Evolutionary conservation across 306 rosid species (phyloP), one percentile per base, ranked within the genome.

Genomic region (Cucumis hystrix): DNA sequence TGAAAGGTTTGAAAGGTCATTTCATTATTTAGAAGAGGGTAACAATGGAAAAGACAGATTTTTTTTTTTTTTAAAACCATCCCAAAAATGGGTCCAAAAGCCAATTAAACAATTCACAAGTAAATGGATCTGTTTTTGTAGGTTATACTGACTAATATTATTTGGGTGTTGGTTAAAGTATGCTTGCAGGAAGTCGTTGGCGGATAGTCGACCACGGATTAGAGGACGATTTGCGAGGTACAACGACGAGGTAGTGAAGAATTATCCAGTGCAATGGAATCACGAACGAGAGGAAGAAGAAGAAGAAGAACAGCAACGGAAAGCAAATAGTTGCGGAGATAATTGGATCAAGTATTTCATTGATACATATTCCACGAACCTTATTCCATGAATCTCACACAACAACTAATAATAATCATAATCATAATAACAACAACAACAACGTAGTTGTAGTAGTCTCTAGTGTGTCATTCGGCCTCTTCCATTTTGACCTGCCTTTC

Each of bases 141-240:
- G 2, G 5, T 49, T 72, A 66, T 7, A 8, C 15, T 66, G 11
- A 15, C 40, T 69, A 45, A 70, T 70, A 75, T 37, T 75, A 39
- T 21, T 0, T 75, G 62, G 21, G 20, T 39, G 11, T 28, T 21
- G 21, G 30, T 71, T 75, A 37, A n/a, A 95, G 97, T 95, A 95
- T 81, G 93, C 90, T 41, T 95, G 99, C 61, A 88, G 99, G 83
- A 92, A 92, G 80, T 90, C 97, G 10, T 79, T 95, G 88, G 97
- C 99, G 0, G 97, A 95, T 78, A 92, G 89, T 69, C 79, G 99
- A 85, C 97, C 97, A n/a, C 91, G 97, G 16, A 84, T 95, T 59
- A 86, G 93, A 83, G 99, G 99, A 17, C 59, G 97, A 78, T 92
- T 95, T 84, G 99, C 92, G 0, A 91, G 85, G 83, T 73, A 73